Base-by-base conservation (phyloP, 306 rosid species). In the Luffa acutangula region DNA sequence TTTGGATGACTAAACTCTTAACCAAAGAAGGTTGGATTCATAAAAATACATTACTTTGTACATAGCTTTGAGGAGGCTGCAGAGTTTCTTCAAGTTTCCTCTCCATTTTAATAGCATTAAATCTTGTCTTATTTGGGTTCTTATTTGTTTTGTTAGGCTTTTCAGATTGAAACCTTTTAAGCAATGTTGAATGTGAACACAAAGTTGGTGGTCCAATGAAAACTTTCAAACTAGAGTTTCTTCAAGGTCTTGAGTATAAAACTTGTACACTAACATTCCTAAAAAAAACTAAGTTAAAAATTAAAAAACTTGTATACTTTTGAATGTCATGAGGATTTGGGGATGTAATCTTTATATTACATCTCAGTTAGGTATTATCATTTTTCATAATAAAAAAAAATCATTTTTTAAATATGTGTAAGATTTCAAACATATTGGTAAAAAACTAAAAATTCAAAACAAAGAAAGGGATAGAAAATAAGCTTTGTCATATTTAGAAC, bases 71-170 rank as follows among this genome's bases (percentile, higher is more conserved):
- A 18, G 33, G 15, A 36, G 48, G 43, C 70, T 63, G 20, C 20
- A 13, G 70, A 63, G 74, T 41, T 66, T 41, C 33, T 66, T 14
- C n/a, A 65, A 65, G 66, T 60, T 60, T 10, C 6, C 17, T 21
- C 60, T 39, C 39, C 11, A 60, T 60, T 25, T 25, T 9, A 60
- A 25, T 52, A 25, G 39, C 34, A 60, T 62, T 9, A 62, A 66
- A 9, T 41, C 0, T 5, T 18, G 34, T 69, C 17, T n/a, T 54
- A 42, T 41, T 21, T 21, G 57, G 20, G 57, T 20, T 71, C 39
- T 46, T 6, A 71, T 71, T 70, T 71, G 57, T 71, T 71, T 71
- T 12, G 76, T 71, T 71, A 12, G 76, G 57, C 20, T 71, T 71
- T 45, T 71, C 41, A 46, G 57, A 71, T 21, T 15, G 18, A 71